Evolutionary conservation across 2,329 filamentous ascomycete species (phyloP).

Genomic region (Botrytis cinerea): DNA sequence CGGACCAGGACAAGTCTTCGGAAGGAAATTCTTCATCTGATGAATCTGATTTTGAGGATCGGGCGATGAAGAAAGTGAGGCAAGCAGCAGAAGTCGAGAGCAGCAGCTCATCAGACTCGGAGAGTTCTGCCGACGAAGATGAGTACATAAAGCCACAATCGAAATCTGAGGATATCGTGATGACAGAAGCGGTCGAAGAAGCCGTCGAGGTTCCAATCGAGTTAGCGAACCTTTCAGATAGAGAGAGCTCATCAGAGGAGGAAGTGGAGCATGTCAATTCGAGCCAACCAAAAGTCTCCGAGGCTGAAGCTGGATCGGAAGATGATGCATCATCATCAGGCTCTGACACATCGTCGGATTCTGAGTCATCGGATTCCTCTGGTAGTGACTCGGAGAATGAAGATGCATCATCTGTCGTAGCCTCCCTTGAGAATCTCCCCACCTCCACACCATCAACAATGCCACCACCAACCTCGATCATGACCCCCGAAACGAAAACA

Average conservation of each 20-base stretch:
- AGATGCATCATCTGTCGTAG: conserved; percentile 21
- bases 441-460: conserved; percentile 29
- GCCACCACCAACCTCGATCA: conserved; percentile 17
- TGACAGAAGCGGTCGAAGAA: conserved; percentile 3
- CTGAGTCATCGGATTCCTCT: conserved; percentile 30
- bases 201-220: neutral
- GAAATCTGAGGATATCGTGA: neutral
- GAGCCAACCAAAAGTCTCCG: conserved; percentile 2
- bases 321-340: conserved; percentile 19
- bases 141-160: conserved; percentile 12
- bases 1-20: conserved; percentile 35
- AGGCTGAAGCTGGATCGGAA: conserved; percentile 13
- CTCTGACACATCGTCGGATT: conserved; percentile 35
- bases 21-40: conserved; percentile 31
- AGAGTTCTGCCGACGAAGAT: conserved; percentile 19
- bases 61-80: conserved; percentile 5
- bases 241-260: neutral
- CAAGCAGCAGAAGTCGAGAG: conserved; percentile 10
- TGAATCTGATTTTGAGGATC: conserved; percentile 20
- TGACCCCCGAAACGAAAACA: conserved; percentile 16
- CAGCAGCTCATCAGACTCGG: conserved; percentile 12
- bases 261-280: neutral
- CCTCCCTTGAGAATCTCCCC: conserved; percentile 25
- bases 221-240: neutral
- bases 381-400: conserved; percentile 19